A percentile compares a stretch with the other conserved stretches of the same genome.
Evolutionary conservation across 257 asterid genomes (phyloP).

Genomic region (Fraxinus anomala): DNA sequence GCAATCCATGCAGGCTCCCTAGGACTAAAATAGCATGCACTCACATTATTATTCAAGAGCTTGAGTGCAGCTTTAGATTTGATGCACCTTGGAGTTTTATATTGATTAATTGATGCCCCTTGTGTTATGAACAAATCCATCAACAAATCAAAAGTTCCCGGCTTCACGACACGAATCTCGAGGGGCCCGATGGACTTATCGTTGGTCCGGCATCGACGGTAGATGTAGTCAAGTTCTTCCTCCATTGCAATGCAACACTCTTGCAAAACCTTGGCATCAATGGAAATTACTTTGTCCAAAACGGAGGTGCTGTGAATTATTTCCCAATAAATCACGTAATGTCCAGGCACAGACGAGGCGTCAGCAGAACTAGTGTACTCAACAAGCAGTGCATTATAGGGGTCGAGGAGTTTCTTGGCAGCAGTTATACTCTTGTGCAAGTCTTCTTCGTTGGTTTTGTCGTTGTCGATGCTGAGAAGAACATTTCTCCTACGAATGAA

Average conservation of each 20-base stretch:
- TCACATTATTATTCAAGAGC: conserved; percentile 62
- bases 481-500: conserved; percentile 80
- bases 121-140: conserved; percentile 67
- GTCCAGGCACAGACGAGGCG: conserved; percentile 71
- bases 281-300: conserved; percentile 27
- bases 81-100: conserved; percentile 75
- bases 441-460: conserved; percentile 74
- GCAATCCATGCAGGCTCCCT: conserved; percentile 74
- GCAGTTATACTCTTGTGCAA: conserved; percentile 71
- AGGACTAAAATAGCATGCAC: conserved; percentile 55
- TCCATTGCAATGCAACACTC: conserved; percentile 73
- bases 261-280: conserved; percentile 39
- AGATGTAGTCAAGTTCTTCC: conserved; percentile 61
- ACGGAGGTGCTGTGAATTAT: conserved; percentile 39
- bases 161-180: conserved; percentile 66
- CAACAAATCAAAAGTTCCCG: conserved; percentile 64
- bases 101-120: conserved; percentile 79
- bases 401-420: conserved; percentile 52
- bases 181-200: conserved; percentile 68
- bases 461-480: conserved; percentile 71
- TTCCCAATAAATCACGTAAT: conserved; percentile 82
- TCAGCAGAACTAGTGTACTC: conserved; percentile 85
- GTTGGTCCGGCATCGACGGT: conserved; percentile 68
- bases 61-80: conserved; percentile 56
- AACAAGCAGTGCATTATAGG: conserved; percentile 55